Conservation (phyloP, 495 filamentous ascomycete species). For the Pseudevernia furfuracea region DNA sequence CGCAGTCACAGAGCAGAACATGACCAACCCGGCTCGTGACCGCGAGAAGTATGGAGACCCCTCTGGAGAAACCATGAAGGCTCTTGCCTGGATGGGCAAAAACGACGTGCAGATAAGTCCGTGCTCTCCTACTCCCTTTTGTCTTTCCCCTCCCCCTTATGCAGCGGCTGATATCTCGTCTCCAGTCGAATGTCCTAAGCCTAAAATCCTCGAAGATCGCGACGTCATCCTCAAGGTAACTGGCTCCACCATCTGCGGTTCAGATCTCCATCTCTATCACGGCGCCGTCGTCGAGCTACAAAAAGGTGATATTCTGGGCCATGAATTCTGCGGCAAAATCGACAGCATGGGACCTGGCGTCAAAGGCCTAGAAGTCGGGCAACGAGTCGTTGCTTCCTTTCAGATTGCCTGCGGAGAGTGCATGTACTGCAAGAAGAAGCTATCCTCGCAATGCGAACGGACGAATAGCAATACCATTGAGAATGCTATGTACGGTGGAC, state of each 20-base stretch:
- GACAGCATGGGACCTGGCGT: slow-evolving; percentile 59
- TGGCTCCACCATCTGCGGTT: slow-evolving; percentile 79
- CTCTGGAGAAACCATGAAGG: slow-evolving; percentile 62
- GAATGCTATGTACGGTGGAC: slow-evolving; percentile 64
- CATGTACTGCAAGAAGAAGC: slow-evolving; percentile 67
- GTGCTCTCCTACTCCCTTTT: slow-evolving; percentile 9
- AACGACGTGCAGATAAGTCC: slow-evolving; percentile 51
- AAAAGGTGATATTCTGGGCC: slow-evolving; percentile 82
- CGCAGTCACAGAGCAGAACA: slow-evolving; percentile 49
- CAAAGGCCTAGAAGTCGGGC: slow-evolving; percentile 53
- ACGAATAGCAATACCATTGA: slow-evolving; percentile 66
- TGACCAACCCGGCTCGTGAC: slow-evolving; percentile 39
- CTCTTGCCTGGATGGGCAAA: slow-evolving; percentile 65
- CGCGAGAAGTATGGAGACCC: slow-evolving; percentile 37
- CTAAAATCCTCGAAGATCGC: slow-evolving; percentile 58
- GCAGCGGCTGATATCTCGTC: background rate
- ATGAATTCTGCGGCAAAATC: slow-evolving; percentile 81
- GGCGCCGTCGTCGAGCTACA: slow-evolving; percentile 61
- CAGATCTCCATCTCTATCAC: slow-evolving; percentile 76
- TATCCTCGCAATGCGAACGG: slow-evolving; percentile 68
- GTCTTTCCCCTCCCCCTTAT: background rate
- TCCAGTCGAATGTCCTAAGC: slow-evolving; percentile 55
- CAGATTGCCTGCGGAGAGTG: slow-evolving; percentile 69
- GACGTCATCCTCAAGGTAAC: slow-evolving; percentile 85
- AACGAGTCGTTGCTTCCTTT: slow-evolving; percentile 78